Conservation (phyloP, 306 rosid genomes). For the Fragaria vesca region DNA sequence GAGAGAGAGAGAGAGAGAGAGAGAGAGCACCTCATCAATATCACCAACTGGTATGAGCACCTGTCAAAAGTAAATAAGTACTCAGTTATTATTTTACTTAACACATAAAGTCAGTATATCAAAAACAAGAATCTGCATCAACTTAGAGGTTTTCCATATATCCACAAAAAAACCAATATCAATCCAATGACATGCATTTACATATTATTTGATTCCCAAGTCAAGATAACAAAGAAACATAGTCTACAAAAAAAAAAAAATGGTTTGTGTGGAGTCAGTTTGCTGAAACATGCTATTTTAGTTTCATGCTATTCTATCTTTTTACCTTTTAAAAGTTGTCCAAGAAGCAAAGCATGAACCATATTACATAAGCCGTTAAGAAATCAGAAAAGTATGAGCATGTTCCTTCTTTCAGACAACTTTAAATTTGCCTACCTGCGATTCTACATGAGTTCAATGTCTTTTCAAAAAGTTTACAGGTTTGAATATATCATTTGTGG, state of each 20-base stretch:
- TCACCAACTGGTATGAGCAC: slow-evolving; percentile 82
- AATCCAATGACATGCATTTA: background rate
- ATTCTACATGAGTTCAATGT: background rate
- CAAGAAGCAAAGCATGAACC: background rate
- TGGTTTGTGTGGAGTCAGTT: background rate
- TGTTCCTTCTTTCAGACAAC: background rate
- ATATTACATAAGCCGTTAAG: background rate
- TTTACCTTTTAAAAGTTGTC: background rate
- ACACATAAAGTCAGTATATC: background rate
- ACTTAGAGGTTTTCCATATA: background rate
- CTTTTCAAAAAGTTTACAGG: background rate
- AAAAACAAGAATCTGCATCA: slow-evolving; percentile 4
- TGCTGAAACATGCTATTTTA: background rate
- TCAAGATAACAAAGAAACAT: background rate
- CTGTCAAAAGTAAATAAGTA: slow-evolving; percentile 43
- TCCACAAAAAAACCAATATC: background rate
- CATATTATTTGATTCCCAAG: background rate
- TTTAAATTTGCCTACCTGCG: background rate
- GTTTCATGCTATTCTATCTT: background rate
- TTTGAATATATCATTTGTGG: background rate
- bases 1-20: slow-evolving; percentile 18
- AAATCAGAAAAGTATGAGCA: background rate
- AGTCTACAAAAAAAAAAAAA: background rate
- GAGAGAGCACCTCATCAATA: slow-evolving; percentile 77
- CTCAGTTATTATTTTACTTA: background rate